Base-by-base conservation (phyloP, 306 rosid species). In the Vigna trinervia region DNA sequence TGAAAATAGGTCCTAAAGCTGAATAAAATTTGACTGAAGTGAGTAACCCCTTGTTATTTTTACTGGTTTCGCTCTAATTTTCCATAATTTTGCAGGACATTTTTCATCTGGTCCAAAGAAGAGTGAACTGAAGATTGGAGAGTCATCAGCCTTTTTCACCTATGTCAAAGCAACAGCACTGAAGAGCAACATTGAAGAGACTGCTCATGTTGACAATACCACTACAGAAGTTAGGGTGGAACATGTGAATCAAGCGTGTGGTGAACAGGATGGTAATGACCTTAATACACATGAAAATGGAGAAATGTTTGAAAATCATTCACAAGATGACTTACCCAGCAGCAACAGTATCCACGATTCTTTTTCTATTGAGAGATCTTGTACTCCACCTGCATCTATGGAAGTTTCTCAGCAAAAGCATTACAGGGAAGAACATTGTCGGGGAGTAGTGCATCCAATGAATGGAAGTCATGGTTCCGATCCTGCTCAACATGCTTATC, bases 351-450 rank as follows among this genome's bases (percentile, higher is more conserved):
- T 89, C 23, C 96, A 85, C 0, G 93, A 91, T 87, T 96, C 99
- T 76, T 71, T 86, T 57, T 93, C 99, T 60, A 8, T 96, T 67
- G 98, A 96, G 80, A 91, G 94, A 69, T 93, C 97, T 69, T 89
- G 85, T 67, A 93, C 99, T 69, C 96, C 96, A 50, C 88, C 91
- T 52, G 88, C 88, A 64, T 87, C 89, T 17, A 61, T 71, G 81
- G 95, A 90, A 71, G 83, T 76, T 82, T 85, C 81, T 38, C 80
- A 78, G 85, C 93, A 88, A 80, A 89, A 80, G 32, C 72, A 81
- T 63, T 63, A 32, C 75, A 73, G 54, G 81, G 92, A 88, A 74
- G 94, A 87, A 43, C 73, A 80, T 36, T 81, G 70, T 66, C 87
- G 77, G 54, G 85, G 82, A 51, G 78, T 70, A 78, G 51, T 26